A percentile compares a stretch with the other conserved stretches of the same genome.
Evolutionary conservation across 2,329 filamentous ascomycete genomes (phyloP).

Genomic region (Parascedosporium putredinis): DNA sequence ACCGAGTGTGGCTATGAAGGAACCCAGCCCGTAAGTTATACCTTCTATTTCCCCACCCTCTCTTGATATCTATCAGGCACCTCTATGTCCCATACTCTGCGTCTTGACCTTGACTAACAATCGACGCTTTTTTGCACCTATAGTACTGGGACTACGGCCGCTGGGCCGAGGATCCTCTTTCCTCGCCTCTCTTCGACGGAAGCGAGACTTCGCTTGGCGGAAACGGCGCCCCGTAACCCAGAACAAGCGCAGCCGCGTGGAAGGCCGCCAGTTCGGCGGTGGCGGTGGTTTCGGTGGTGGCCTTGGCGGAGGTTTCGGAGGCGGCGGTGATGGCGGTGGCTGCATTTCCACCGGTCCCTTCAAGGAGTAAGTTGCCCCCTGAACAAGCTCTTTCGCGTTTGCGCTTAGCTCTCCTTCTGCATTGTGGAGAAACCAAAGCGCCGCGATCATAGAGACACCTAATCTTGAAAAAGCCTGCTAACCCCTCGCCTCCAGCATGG

Average conservation of each 20-base stretch:
- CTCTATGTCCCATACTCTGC: no score
- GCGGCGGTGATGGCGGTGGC: slow-evolving; percentile 44
- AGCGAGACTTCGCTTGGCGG: slow-evolving; percentile 38
- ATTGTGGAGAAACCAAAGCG: no score
- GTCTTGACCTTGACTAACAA: no score
- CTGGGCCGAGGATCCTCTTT: slow-evolving; percentile 31
- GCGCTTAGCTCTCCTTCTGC: no score
- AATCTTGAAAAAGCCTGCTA: background rate
- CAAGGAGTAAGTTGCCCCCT: slow-evolving; percentile 27
- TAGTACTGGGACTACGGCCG: slow-evolving; percentile 43
- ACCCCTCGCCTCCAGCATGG: slow-evolving; percentile 11
- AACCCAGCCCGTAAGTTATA: slow-evolving; percentile 22
- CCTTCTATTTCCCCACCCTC: background rate
- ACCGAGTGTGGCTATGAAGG: slow-evolving; percentile 31
- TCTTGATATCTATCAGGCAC: background rate
- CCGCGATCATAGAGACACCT: no score
- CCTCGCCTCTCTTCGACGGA: slow-evolving; percentile 45
- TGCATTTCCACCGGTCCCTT: slow-evolving; percentile 41
- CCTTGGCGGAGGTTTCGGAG: slow-evolving; percentile 9
- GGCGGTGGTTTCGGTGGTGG: slow-evolving; percentile 12
- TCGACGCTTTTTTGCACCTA: no score
- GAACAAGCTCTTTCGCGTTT: no score
- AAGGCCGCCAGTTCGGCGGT: slow-evolving; percentile 12
- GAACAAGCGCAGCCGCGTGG: background rate
- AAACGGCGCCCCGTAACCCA: slow-evolving; percentile 25